These are phyloP conservation scores for Vanrija humicola DNA, from an alignment of 1,284 basidiomycete species.

Conservation along the genomic window DNA sequence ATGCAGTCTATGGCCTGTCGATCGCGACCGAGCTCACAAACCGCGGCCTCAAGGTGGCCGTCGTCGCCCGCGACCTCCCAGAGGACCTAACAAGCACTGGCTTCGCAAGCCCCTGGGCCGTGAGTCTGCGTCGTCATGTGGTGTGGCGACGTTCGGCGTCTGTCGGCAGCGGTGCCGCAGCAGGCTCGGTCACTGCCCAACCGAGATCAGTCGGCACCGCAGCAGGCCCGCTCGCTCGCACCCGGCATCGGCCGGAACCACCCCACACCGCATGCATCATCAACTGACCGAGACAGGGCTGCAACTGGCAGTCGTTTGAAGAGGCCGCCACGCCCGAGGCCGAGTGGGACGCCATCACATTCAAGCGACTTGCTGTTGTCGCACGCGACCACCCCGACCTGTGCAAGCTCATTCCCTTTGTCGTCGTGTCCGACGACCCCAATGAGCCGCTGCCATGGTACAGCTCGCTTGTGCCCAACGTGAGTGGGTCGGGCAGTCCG, in stretches of 20 bases:
- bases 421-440: conserved; percentile 42
- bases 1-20: conserved; percentile 51
- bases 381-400: conserved; percentile 51
- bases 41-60: conserved; percentile 55
- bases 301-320: conserved; percentile 63
- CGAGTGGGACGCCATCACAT: conserved; percentile 42
- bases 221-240: no score
- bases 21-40: conserved; percentile 49
- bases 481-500: conserved; percentile 34
- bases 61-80: conserved; percentile 65
- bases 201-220: no score
- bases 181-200: no score
- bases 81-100: conserved; percentile 58
- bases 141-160: no score
- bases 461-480: conserved; percentile 55
- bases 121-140: conserved; percentile 15
- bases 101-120: conserved; percentile 69
- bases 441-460: conserved; percentile 53
- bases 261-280: no score
- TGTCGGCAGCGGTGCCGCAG: no score
- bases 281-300: conserved; percentile 52
- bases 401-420: conserved; percentile 52
- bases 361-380: conserved; percentile 53
- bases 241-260: no score
- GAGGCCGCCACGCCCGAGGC: conserved; percentile 47